A percentile compares a stretch with the other conserved stretches of the same genome.
These are phyloP conservation scores for Diaporthe helianthi DNA, from an alignment of 2,329 filamentous ascomycete genomes.

Conservation along the genomic window DNA sequence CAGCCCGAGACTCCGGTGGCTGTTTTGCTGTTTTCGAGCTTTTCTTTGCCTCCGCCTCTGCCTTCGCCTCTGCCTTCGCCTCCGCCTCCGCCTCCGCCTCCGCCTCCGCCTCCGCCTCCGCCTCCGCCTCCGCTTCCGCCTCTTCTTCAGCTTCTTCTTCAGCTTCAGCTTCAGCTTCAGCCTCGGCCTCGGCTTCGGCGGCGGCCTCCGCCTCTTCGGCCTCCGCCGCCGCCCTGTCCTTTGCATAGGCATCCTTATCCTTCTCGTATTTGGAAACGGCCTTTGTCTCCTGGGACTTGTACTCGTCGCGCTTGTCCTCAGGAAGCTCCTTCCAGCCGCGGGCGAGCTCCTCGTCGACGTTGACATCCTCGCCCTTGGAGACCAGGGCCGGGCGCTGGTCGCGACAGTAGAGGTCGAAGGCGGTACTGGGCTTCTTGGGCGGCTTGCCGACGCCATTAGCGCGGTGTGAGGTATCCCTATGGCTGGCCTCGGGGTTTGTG, in stretches of 20 bases:
- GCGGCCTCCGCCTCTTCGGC: slow-evolving; percentile 34
- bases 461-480: slow-evolving; percentile 37
- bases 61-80: background rate
- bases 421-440: slow-evolving; percentile 53
- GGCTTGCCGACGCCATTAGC: slow-evolving; percentile 51
- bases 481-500: slow-evolving; percentile 45
- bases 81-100: slow-evolving; percentile 29
- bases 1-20: slow-evolving; percentile 34
- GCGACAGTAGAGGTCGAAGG: slow-evolving; percentile 63
- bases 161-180: slow-evolving; percentile 28
- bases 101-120: slow-evolving; percentile 26
- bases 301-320: slow-evolving; percentile 57
- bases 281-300: slow-evolving; percentile 51
- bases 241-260: slow-evolving; percentile 48
- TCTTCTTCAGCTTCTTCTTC: slow-evolving; percentile 5
- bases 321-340: slow-evolving; percentile 62
- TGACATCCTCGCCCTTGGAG: slow-evolving; percentile 52
- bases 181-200: slow-evolving; percentile 31
- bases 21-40: slow-evolving; percentile 20
- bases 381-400: slow-evolving; percentile 55
- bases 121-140: background rate
- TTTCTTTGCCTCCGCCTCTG: slow-evolving; percentile 34
- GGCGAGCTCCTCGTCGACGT: slow-evolving; percentile 62
- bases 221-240: slow-evolving; percentile 32
- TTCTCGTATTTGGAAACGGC: slow-evolving; percentile 51